phyloP scores from a whole-genome alignment of 441 rosid species.

The Arabidopsis hybrid region DNA sequence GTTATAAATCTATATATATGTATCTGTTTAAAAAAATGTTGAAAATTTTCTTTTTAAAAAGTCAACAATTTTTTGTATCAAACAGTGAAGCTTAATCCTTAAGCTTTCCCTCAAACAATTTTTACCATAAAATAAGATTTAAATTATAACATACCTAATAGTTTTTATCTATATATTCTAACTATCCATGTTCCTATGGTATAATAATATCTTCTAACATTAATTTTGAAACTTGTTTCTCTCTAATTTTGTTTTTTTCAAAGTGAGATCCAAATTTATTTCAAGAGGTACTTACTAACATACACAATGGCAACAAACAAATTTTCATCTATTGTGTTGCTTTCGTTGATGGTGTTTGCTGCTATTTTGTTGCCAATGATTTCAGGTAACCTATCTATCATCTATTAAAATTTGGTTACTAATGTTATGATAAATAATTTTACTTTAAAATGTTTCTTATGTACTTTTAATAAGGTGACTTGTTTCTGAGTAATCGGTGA shows the following conservation, averaged over 20 bases:
- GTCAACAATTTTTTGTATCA: background rate
- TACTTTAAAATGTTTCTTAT: background rate
- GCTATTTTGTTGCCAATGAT: conserved; percentile 10
- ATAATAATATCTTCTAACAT: background rate
- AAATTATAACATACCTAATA: background rate
- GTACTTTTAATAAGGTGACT: background rate
- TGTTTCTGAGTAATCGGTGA: background rate
- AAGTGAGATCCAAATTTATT: background rate
- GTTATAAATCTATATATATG: conserved; percentile 1
- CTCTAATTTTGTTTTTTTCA: background rate
- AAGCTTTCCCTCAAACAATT: background rate
- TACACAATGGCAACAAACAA: background rate
- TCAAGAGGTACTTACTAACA: background rate
- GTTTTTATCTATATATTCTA: conserved; percentile 4
- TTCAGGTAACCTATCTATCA: conserved; percentile 17
- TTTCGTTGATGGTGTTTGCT: background rate
- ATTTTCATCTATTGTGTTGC: background rate
- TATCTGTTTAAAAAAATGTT: background rate
- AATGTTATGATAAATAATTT: background rate
- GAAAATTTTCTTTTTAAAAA: background rate
- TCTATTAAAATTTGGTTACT: background rate
- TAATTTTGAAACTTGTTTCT: background rate
- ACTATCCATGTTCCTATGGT: background rate
- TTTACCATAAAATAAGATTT: conserved; percentile 10
- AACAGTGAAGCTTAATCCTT: background rate